Percentiles rank a stretch among this genome's conserved stretches.
These are phyloP conservation scores for Phaeosphaeria sp. DNA, from an alignment of 2,329 filamentous ascomycete genomes.

Conservation along the genomic window DNA sequence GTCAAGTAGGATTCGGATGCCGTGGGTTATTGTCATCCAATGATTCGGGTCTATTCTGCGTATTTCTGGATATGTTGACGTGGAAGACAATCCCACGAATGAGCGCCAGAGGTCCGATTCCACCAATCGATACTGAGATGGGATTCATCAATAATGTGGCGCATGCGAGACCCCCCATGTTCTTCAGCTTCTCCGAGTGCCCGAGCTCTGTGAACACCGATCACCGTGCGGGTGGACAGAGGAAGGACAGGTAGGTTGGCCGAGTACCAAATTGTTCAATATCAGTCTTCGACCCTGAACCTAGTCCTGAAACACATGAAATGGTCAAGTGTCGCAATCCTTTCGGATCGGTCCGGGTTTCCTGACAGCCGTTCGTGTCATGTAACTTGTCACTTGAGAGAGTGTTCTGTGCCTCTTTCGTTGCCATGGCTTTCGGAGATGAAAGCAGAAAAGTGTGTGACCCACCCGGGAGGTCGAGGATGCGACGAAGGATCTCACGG, in stretches of 20 bases:
- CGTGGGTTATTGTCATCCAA: not conserved
- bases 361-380: not conserved
- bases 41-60: not conserved
- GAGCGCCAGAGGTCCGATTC: not conserved
- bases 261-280: not conserved
- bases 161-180: not conserved
- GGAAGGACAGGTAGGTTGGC: not conserved
- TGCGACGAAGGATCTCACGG: not conserved
- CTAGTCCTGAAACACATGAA: not conserved
- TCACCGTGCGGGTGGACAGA: not conserved
- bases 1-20: not conserved
- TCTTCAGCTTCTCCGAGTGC: not conserved
- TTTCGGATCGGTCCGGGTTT: slow-evolving; percentile 1
- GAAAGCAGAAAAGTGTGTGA: not conserved
- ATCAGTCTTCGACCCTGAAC: not conserved
- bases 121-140: not conserved
- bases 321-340: not conserved
- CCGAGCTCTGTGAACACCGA: not conserved
- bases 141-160: not conserved
- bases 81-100: not conserved
- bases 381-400: not conserved
- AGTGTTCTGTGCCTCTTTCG: not conserved
- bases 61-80: not conserved
- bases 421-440: not conserved
- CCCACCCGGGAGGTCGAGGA: not conserved